Percentiles rank a stretch among this genome's conserved stretches.
Conservation (phyloP, 2,329 filamentous ascomycete genomes). For the Karstenula rhodostoma region DNA sequence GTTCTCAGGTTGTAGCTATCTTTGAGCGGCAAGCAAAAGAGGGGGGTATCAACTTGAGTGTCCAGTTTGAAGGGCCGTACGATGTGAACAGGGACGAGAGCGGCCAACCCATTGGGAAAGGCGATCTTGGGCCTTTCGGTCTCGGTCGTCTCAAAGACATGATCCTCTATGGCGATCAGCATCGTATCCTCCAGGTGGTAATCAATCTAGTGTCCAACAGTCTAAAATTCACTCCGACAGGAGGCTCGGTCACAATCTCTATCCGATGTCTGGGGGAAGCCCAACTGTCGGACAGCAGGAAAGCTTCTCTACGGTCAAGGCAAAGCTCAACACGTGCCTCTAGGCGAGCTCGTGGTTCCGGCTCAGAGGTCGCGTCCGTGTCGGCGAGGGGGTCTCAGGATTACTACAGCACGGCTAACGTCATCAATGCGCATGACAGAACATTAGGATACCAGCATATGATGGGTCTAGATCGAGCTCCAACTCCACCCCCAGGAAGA, state of each 20-base stretch:
- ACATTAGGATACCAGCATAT: conserved; percentile 46
- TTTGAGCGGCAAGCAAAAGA: conserved; percentile 91
- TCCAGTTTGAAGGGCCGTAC: conserved; percentile 70
- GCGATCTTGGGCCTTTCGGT: conserved; percentile 70
- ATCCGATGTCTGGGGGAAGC: conserved; percentile 76
- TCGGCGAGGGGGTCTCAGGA: conserved; percentile 35
- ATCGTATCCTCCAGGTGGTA: conserved; percentile 89
- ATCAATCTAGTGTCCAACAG: conserved; percentile 94
- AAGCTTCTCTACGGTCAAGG: conserved; percentile 55
- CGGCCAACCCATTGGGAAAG: conserved; percentile 52
- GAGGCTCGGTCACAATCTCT: conserved; percentile 76
- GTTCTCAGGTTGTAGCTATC: conserved; percentile 81
- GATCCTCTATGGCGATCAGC: conserved; percentile 91
- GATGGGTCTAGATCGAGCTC: conserved; percentile 45
- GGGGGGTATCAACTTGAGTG: conserved; percentile 74
- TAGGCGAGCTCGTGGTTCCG: conserved; percentile 40
- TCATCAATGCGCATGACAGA: conserved; percentile 54
- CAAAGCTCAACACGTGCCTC: conserved; percentile 50
- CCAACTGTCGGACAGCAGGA: conserved; percentile 51
- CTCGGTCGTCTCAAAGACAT: conserved; percentile 80
- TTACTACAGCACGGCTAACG: conserved; percentile 52
- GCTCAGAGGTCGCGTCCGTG: conserved; percentile 41
- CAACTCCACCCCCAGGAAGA: conserved; percentile 65
- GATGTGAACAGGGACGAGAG: conserved; percentile 50
- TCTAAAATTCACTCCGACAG: conserved; percentile 84